phyloP scores from a whole-genome alignment of 495 filamentous ascomycete genomes.

The Venustampulla echinocandica region DNA sequence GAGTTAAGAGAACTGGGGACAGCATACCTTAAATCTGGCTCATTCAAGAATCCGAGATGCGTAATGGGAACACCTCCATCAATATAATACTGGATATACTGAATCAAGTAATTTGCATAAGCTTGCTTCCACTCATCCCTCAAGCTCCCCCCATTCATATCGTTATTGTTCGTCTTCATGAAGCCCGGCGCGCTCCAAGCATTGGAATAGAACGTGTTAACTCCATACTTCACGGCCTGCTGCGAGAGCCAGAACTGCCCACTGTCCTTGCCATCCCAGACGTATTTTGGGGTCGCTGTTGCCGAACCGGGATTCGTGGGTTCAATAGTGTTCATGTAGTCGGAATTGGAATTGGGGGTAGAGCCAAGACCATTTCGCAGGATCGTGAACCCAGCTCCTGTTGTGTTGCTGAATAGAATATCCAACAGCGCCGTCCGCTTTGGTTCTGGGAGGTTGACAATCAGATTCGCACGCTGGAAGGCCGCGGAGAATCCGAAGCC shows the following conservation, averaged over 20 bases:
- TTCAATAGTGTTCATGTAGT: not conserved
- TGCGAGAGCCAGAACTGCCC: conserved; percentile 44
- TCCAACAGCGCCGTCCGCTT: conserved; percentile 34
- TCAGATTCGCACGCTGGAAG: conserved; percentile 37
- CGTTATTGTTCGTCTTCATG: conserved; percentile 45
- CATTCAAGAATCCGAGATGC: conserved; percentile 47
- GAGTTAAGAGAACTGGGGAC: not conserved
- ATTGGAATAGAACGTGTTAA: conserved; percentile 39
- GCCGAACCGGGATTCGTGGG: conserved; percentile 31
- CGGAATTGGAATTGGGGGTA: not conserved
- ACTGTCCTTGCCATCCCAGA: conserved; percentile 37
- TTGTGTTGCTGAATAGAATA: conserved; percentile 36
- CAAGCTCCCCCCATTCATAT: conserved; percentile 32
- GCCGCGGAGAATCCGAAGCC: conserved; percentile 44
- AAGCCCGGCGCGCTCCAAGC: conserved; percentile 47
- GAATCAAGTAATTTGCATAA: conserved; percentile 45
- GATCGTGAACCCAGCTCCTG: conserved; percentile 43
- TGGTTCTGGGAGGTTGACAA: conserved; percentile 24
- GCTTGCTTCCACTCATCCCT: conserved; percentile 44
- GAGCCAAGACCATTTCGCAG: conserved; percentile 43
- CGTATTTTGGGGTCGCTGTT: conserved; percentile 29
- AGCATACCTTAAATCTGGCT: conserved; percentile 38
- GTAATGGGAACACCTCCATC: conserved; percentile 37
- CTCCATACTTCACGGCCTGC: conserved; percentile 35
- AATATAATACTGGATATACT: conserved; percentile 42